These are phyloP conservation scores for Geranium brycei DNA, from an alignment of 345 rosid species.

Conservation along the genomic window DNA sequence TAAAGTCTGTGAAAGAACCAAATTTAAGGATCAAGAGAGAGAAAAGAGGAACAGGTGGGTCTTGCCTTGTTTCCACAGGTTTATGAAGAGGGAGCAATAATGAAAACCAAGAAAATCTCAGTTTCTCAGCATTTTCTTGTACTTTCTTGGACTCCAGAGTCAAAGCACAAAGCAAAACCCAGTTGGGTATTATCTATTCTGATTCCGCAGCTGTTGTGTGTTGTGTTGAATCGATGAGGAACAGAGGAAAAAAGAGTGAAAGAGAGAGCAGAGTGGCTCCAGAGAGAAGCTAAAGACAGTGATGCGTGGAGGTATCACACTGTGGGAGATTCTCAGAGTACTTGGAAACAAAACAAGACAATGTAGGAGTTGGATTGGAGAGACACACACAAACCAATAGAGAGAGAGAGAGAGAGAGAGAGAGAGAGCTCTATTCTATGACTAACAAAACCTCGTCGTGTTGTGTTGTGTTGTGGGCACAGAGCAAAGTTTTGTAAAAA, in stretches of 20 bases:
- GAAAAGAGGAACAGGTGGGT: slow-evolving; percentile 9
- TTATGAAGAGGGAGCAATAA: slow-evolving; percentile 18
- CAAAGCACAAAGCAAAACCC: slow-evolving; percentile 12
- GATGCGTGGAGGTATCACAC: slow-evolving; percentile 18
- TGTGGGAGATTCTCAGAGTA: slow-evolving; percentile 25
- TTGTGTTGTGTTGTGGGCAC: slow-evolving; percentile 22
- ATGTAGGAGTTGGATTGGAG: slow-evolving; percentile 20
- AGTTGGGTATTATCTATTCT: slow-evolving; percentile 9
- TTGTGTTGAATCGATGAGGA: neutral
- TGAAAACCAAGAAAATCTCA: slow-evolving; percentile 13
- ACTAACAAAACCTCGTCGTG: slow-evolving; percentile 14
- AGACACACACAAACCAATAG: slow-evolving; percentile 2
- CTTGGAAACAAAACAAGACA: slow-evolving; percentile 30
- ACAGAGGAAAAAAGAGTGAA: slow-evolving; percentile 11
- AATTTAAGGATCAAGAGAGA: slow-evolving; percentile 1
- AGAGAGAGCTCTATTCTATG: slow-evolving; percentile 7
- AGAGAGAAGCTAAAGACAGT: slow-evolving; percentile 1
- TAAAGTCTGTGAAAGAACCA: neutral
- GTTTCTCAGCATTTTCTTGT: slow-evolving; percentile 20
- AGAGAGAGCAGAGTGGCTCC: too few species aligned
- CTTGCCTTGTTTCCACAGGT: slow-evolving; percentile 16
- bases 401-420: slow-evolving; percentile 10
- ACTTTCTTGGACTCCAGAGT: neutral
- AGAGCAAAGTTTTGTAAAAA: slow-evolving; percentile 28
- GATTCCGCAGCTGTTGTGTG: too few species aligned